Evolutionary conservation across 2,329 filamentous ascomycete species (phyloP), one percentile per base, ranked within the genome.

Genomic region (Zymoseptoria brevis): DNA sequence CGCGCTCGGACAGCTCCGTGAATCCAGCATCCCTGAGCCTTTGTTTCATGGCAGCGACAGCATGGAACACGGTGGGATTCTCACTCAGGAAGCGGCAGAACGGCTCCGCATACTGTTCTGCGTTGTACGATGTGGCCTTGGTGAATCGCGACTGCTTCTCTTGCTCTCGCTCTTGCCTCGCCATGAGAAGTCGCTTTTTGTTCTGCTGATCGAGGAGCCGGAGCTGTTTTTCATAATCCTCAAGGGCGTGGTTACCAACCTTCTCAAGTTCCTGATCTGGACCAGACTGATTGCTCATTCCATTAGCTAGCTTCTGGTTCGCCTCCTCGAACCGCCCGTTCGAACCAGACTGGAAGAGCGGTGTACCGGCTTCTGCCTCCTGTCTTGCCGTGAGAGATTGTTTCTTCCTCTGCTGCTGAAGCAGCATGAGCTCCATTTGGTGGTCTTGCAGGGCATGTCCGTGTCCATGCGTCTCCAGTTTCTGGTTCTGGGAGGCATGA

Each of bases 61-160:
- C 85, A 70, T 99, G 94, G 74, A 96, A 99, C 53, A 96, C 84
- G 8, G 94, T 97, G 0, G 94, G 94, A 71, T 96, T 96, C 62
- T 88, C 82, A 51, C 86, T 88, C 77, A 97, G 83, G 72, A 96
- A 97, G 56, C 90, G 82, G 72, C 88, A 87, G 73, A 96, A 72
- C 7, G 70, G 70, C 58, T 70, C 63, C 9, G 63, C 63, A 57
- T 71, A 72, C 16, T 63, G 63, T 8, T 58, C 64, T 16, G 69
- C 70, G 54, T 71, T 69, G 22, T 66, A 56, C 9, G 58, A 59
- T 11, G 66, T 72, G 9, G 67, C 69, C 52, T 60, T 52, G 41
- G 58, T 62, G 56, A 60, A 63, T 5, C 62, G 59, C 16, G 51
- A 50, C n/a, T 59, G 48, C 45, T 52, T 16, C 50, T 21, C 22